Evolutionary conservation across 2,329 filamentous ascomycete species (phyloP).

Genomic region (Monilinia fructigena): DNA sequence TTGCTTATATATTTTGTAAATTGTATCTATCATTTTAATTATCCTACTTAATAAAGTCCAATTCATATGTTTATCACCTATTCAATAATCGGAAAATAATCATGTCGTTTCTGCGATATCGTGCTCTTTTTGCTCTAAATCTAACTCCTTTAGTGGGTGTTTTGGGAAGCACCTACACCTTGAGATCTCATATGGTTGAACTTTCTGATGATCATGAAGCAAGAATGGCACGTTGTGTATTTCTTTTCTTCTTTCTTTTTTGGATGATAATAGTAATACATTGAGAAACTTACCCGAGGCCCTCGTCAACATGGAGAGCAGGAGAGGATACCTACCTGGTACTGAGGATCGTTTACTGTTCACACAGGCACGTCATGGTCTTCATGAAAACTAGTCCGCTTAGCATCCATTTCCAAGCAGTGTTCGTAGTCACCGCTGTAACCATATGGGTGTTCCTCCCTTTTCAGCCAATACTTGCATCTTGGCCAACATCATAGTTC

Average conservation of each 20-base stretch:
- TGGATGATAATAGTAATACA: not conserved
- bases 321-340: not conserved
- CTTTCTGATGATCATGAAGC: slow-evolving; percentile 34
- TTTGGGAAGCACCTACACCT: slow-evolving; percentile 28
- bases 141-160: slow-evolving; percentile 27
- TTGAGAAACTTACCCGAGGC: not conserved
- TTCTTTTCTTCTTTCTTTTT: slow-evolving; percentile 8
- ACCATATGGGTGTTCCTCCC: not conserved
- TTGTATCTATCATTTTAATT: not conserved
- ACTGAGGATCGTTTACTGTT: not conserved
- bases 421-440: not conserved
- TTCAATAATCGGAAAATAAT: slow-evolving; percentile 10
- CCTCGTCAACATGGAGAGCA: not conserved
- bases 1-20: not conserved
- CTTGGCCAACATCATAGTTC: not conserved
- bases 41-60: not conserved
- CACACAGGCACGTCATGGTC: not conserved
- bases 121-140: slow-evolving; percentile 25
- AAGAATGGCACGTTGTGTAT: slow-evolving; percentile 27
- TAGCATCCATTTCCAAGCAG: not conserved
- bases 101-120: slow-evolving; percentile 29
- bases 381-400: not conserved
- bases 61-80: not conserved
- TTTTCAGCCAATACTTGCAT: not conserved
- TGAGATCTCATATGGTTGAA: slow-evolving; percentile 31